Conservation (phyloP, 345 rosid genomes). For the Ceriops decandra region DNA sequence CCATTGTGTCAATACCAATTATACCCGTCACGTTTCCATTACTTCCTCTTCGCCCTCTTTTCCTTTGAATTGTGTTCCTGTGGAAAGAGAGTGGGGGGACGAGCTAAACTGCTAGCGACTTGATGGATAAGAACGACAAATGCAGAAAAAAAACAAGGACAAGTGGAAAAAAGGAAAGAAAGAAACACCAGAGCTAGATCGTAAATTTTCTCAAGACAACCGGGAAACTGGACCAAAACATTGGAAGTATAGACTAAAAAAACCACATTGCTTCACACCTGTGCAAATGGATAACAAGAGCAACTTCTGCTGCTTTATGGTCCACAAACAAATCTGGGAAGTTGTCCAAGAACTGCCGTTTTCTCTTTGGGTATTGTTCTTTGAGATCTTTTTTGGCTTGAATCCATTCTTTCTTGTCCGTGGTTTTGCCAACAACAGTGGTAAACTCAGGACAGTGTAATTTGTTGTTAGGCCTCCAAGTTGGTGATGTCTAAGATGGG, state of each 20-base stretch:
- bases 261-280: constrained; percentile 10
- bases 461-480: constrained; percentile 23
- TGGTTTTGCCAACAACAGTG: no score
- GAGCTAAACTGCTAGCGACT: neutral
- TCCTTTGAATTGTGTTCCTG: no score
- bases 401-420: neutral
- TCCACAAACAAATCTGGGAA: neutral
- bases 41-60: no score
- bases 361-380: neutral
- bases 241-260: constrained; percentile 30
- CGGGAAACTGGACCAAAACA: constrained; percentile 32
- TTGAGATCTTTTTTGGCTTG: neutral
- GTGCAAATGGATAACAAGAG: neutral
- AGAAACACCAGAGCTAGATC: neutral
- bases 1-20: no score
- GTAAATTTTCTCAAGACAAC: constrained; percentile 8
- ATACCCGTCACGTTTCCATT: no score
- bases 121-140: neutral
- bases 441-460: neutral
- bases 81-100: no score
- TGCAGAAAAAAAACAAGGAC: neutral
- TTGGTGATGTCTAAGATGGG: constrained; percentile 40
- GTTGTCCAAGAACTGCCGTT: neutral
- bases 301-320: constrained; percentile 14
- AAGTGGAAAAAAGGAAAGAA: neutral